Conservation (phyloP, 2,329 filamentous ascomycete genomes). For the Botryotinia calthae region DNA sequence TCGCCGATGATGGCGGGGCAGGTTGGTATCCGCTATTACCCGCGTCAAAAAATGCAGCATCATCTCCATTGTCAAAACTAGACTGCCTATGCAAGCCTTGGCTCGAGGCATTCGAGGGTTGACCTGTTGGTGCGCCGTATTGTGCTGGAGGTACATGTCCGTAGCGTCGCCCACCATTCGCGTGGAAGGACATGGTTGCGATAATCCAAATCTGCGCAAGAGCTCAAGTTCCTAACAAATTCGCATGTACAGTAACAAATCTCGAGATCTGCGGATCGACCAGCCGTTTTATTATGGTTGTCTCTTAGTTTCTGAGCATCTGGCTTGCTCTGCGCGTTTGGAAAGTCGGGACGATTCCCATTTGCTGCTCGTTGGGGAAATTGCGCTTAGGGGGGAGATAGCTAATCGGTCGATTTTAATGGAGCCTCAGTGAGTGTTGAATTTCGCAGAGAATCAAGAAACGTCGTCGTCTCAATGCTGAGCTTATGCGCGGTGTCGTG, state of each 20-base stretch:
- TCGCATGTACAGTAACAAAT: background rate
- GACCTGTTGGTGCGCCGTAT: conserved; percentile 48
- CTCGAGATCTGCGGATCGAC: background rate
- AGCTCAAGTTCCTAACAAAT: background rate
- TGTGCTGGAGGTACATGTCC: conserved; percentile 65
- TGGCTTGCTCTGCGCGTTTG: conserved; percentile 12
- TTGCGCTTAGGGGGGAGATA: background rate
- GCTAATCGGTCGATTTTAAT: background rate
- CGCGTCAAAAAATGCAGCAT: conserved; percentile 53
- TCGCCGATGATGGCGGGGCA: conserved; percentile 34
- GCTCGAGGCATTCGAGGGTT: conserved; percentile 40
- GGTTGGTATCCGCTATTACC: conserved; percentile 37
- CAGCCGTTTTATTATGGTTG: conserved; percentile 2
- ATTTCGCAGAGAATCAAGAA: background rate
- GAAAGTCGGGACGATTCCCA: conserved; percentile 23
- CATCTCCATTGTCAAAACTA: conserved; percentile 77
- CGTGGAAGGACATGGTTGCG: conserved; percentile 57
- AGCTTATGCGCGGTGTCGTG: conserved; percentile 21
- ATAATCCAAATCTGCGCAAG: conserved; percentile 1
- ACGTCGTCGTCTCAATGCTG: background rate
- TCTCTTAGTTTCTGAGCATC: background rate
- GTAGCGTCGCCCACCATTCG: conserved; percentile 60
- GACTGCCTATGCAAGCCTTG: conserved; percentile 50
- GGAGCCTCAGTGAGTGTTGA: background rate
- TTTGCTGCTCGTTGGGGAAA: conserved; percentile 24